Evolutionary conservation across 2,329 filamentous ascomycete species (phyloP), one percentile per base, ranked within the genome.

Genomic region (Xylariales sp.): DNA sequence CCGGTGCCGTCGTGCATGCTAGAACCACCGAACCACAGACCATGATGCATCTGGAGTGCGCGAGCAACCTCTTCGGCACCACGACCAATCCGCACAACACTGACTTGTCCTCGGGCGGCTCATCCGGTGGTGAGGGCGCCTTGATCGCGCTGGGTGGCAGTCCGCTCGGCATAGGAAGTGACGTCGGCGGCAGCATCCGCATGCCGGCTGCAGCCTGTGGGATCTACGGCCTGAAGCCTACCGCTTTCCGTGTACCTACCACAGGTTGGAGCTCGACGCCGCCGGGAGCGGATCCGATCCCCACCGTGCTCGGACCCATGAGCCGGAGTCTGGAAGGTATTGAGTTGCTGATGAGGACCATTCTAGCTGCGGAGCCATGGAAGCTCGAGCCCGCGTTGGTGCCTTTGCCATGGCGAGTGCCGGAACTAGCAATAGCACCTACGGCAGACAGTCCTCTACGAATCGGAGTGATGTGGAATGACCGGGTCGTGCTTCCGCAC

Each of bases 391-490:
- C 54, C 4, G 41, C 34, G 7, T 31, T 59, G 1, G 37, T 47
- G 23, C 40, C 44, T 14, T 34, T 57, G 23, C 45, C 45, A 17
- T 55, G 49, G 54, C 45, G 39, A 14, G 46, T 49, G 16, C 17
- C 12, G 13, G 10, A 18, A 10, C 8, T 7, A 15, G 16, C 11
- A 10, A 10, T 12, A 8, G 8, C 14, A 18, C 35, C 25, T 12
- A 42, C 42, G 10, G 30, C 35, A 11, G 40, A 39, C n/a, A 59
- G 59, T 40, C 78, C 72, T 43, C 57, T 83, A 5, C 79, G 74
- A 48, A 64, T 86, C n/a, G 82, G 70, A 0, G 66, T 81, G 2
- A 58, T 81, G 31, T 71, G 72, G 65, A 67, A 76, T 55, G 78
- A 83, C 41, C 74, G 70, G 0, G 65, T 82, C 10, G 74, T 82